Evolutionary conservation across 345 rosid genomes (phyloP).

Genomic region (Acer negundo): DNA sequence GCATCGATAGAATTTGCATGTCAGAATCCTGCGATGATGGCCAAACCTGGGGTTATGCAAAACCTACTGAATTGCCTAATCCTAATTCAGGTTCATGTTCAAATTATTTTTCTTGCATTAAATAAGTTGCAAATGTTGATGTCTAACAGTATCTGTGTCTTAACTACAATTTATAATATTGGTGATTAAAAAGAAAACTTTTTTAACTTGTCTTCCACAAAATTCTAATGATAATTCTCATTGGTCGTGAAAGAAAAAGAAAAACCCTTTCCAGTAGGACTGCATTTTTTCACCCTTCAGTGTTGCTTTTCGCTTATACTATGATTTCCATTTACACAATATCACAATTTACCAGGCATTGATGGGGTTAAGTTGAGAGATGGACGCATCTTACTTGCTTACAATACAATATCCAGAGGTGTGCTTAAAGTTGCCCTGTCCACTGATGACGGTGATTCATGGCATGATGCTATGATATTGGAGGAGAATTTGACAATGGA

Average conservation of each 20-base stretch:
- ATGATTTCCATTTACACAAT: slow-evolving; percentile 7
- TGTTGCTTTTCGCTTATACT: neutral
- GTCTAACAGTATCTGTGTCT: neutral
- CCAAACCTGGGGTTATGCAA: slow-evolving; percentile 69
- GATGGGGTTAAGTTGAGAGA: slow-evolving; percentile 81
- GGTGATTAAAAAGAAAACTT: neutral
- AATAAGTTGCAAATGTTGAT: neutral
- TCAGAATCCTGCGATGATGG: slow-evolving; percentile 83
- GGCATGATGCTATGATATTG: slow-evolving; percentile 66
- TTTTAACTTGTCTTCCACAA: neutral
- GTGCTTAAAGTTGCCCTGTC: slow-evolving; percentile 79
- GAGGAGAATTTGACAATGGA: slow-evolving; percentile 75
- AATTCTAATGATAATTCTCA: neutral
- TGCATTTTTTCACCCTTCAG: neutral
- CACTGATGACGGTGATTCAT: slow-evolving; percentile 73
- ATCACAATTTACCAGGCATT: slow-evolving; percentile 46
- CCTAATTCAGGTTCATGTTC: slow-evolving; percentile 81
- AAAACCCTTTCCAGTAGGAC: neutral
- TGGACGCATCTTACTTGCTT: slow-evolving; percentile 71
- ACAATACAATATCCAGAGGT: slow-evolving; percentile 79
- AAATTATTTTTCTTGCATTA: slow-evolving; percentile 1
- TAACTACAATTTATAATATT: neutral
- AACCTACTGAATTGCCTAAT: slow-evolving; percentile 70
- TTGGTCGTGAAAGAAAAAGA: neutral
- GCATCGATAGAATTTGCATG: slow-evolving; percentile 66